Conservation (phyloP, 2,329 filamentous ascomycete genomes). For the Colletotrichum nymphaeae region DNA sequence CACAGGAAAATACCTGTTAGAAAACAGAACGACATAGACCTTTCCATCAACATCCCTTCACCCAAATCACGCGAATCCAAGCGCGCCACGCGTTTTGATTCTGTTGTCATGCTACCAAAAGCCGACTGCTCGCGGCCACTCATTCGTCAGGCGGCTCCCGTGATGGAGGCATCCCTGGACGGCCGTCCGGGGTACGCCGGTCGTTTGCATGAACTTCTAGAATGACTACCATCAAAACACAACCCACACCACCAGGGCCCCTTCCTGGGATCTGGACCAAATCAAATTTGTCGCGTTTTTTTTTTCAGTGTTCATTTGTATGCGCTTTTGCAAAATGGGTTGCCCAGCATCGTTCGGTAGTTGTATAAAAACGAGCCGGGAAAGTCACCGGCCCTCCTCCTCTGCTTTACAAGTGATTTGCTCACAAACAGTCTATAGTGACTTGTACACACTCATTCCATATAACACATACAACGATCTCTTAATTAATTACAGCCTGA, state of each 20-base stretch:
- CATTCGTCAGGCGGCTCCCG: background rate
- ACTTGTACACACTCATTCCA: conserved; percentile 25
- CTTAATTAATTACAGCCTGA: background rate
- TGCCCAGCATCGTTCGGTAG: background rate
- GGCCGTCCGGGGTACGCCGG: conserved; percentile 30
- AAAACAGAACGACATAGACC: conserved; percentile 4
- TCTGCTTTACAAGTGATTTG: conserved; percentile 15
- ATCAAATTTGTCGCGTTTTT: conserved; percentile 22
- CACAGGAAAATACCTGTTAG: conserved; percentile 20
- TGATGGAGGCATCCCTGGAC: conserved; percentile 15
- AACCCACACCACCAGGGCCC: conserved; percentile 12
- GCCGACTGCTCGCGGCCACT: background rate
- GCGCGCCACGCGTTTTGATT: conserved; percentile 35
- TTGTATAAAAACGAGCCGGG: conserved; percentile 21
- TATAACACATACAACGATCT: background rate
- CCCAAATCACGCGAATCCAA: conserved; percentile 19
- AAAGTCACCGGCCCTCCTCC: background rate
- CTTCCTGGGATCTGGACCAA: background rate
- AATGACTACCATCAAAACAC: conserved; percentile 35
- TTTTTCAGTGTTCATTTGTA: background rate
- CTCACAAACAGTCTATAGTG: conserved; percentile 19
- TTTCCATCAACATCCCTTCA: conserved; percentile 28
- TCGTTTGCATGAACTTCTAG: conserved; percentile 38
- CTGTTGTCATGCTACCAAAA: conserved; percentile 19
- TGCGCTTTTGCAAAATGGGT: background rate